Evolutionary conservation across 768 basidiomycete species (phyloP).

Genomic region (Kwoniella heveanensis): DNA sequence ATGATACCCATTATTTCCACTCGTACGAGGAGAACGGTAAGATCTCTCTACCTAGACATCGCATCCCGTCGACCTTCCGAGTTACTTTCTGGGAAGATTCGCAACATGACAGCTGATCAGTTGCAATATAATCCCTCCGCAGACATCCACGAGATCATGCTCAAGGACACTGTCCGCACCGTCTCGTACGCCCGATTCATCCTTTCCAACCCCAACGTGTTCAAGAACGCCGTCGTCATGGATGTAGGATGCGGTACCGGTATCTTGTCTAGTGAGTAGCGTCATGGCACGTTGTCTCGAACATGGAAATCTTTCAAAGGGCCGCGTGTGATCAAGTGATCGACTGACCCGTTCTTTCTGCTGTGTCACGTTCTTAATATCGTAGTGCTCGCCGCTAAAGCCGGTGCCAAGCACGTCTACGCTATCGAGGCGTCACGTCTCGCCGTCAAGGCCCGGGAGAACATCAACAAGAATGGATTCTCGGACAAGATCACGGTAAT

Average conservation of each 20-base stretch:
- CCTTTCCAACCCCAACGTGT: conserved; percentile 74
- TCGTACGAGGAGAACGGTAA: conserved; percentile 85
- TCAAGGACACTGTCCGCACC: conserved; percentile 90
- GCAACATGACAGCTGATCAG: no score
- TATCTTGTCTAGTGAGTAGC: conserved; percentile 62
- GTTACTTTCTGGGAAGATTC: no score
- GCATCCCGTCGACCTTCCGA: no score
- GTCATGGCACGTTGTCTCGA: neutral
- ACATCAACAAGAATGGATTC: conserved; percentile 72
- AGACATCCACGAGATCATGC: conserved; percentile 97
- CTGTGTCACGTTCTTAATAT: no score
- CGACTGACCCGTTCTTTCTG: neutral
- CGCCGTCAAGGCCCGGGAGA: conserved; percentile 72
- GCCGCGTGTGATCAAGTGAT: neutral
- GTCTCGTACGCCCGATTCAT: conserved; percentile 91
- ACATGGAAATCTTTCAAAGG: no score
- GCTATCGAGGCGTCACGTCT: conserved; percentile 89
- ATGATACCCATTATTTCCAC: conserved; percentile 91
- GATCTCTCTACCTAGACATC: no score
- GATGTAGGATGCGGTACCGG: conserved; percentile 97
- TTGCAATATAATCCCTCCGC: no score
- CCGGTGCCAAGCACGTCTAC: conserved; percentile 86
- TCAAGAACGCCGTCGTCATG: conserved; percentile 81
- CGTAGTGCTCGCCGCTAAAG: conserved; percentile 75
- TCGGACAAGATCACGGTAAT: conserved; percentile 79